These are phyloP conservation scores for Verbena officinalis DNA, from an alignment of 257 asterid species.

Conservation along the genomic window DNA sequence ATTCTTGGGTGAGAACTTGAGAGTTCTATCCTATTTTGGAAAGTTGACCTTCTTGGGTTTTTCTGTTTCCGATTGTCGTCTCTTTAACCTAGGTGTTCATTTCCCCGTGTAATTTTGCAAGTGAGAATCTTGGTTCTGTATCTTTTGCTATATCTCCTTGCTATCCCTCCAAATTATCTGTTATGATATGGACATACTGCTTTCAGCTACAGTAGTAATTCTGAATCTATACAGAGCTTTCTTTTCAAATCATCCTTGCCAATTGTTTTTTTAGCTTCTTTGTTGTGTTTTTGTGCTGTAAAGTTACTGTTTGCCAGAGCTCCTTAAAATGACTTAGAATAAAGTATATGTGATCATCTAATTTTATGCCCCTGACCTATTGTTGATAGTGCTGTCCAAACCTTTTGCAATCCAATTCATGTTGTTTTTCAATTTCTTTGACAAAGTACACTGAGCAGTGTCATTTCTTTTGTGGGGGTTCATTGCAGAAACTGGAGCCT, in stretches of 20 bases:
- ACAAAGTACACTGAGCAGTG: slow-evolving; percentile 12
- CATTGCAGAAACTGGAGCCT: slow-evolving; percentile 23
- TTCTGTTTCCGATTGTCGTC: slow-evolving; percentile 10
- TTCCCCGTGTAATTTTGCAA: not conserved
- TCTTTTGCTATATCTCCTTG: not conserved
- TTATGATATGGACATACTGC: not conserved
- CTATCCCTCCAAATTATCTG: not conserved
- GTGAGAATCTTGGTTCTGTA: not conserved
- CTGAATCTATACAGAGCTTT: slow-evolving; percentile 1
- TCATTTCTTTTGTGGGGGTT: slow-evolving; percentile 7
- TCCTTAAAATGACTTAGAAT: slow-evolving; percentile 17
- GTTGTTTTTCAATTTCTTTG: slow-evolving; percentile 1
- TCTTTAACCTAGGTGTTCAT: not conserved
- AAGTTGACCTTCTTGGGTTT: slow-evolving; percentile 2
- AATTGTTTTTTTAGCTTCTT: slow-evolving; percentile 7
- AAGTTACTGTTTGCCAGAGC: slow-evolving; percentile 8
- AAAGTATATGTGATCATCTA: not conserved
- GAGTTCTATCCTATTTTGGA: slow-evolving; percentile 11
- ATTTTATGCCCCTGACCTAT: not conserved
- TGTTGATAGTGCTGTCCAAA: slow-evolving; percentile 7
- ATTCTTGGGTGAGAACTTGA: not conserved
- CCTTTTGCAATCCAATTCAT: slow-evolving; percentile 6
- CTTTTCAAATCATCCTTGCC: not conserved
- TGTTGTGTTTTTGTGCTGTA: slow-evolving; percentile 12
- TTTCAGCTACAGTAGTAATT: not conserved